These are phyloP conservation scores for Fermentozyma sake DNA, from an alignment of 1,139 yeast genomes.

Conservation along the genomic window DNA sequence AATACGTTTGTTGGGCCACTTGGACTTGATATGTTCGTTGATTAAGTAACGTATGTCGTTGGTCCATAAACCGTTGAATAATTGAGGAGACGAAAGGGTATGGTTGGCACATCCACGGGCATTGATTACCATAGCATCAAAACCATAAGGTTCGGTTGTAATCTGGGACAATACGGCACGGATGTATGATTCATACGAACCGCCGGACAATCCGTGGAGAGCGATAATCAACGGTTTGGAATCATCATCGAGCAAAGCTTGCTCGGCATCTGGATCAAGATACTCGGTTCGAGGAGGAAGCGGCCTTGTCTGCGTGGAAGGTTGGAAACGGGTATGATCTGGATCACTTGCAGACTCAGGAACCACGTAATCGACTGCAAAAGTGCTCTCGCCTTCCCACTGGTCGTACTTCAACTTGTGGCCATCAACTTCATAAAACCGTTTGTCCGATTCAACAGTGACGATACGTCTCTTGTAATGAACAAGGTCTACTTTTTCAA, in stretches of 20 bases:
- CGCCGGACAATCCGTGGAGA: conserved; percentile 61
- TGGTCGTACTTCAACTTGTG: conserved; percentile 34
- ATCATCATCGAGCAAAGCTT: conserved; percentile 27
- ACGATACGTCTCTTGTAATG: conserved; percentile 36
- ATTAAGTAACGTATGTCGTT: conserved; percentile 54
- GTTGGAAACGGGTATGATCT: conserved; percentile 25
- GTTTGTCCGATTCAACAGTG: conserved; percentile 24
- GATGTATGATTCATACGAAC: conserved; percentile 56
- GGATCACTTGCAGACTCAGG: conserved; percentile 14
- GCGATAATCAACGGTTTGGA: conserved; percentile 49
- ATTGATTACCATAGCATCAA: conserved; percentile 54
- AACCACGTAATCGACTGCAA: conserved; percentile 40
- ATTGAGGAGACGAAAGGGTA: conserved; percentile 52
- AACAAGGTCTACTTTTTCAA: conserved; percentile 31
- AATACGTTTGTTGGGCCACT: conserved; percentile 49
- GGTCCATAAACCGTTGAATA: conserved; percentile 60
- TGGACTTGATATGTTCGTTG: conserved; percentile 38
- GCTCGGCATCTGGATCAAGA: conserved; percentile 31
- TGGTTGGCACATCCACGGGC: conserved; percentile 62
- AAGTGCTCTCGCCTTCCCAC: conserved; percentile 39
- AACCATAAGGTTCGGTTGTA: conserved; percentile 27
- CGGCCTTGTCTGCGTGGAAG: conserved; percentile 29
- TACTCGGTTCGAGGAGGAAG: conserved; percentile 44
- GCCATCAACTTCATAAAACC: conserved; percentile 24
- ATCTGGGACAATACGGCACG: conserved; percentile 39